phyloP scores from a whole-genome alignment of 2,329 filamentous ascomycete species.

The Teratosphaeria pseudoeucalypti region DNA sequence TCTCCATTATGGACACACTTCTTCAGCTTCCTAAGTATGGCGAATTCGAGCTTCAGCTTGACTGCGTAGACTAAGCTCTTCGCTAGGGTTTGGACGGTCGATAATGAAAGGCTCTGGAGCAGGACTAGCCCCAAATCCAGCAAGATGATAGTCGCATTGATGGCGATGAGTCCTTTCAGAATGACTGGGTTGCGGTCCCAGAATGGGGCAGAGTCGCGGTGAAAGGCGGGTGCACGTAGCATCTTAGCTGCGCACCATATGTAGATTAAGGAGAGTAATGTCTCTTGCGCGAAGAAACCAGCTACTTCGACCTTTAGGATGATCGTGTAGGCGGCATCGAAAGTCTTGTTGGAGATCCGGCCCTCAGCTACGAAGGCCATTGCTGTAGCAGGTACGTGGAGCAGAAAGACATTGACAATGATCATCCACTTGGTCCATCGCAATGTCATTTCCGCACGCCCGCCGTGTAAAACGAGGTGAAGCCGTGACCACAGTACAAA shows the following conservation, averaged over 20 bases:
- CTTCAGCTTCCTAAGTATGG: slow-evolving; percentile 14
- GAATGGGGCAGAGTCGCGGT: not conserved
- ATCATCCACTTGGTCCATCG: not conserved
- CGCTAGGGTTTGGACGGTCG: slow-evolving; percentile 23
- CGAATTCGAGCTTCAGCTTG: slow-evolving; percentile 13
- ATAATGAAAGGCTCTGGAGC: slow-evolving; percentile 19
- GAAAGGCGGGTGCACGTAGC: not conserved
- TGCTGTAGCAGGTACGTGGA: not conserved
- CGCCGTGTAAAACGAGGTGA: not conserved
- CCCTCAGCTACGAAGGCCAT: not conserved
- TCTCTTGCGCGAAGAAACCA: not conserved
- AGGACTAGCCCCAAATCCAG: slow-evolving; percentile 24
- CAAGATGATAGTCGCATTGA: slow-evolving; percentile 27
- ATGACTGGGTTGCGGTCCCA: not conserved
- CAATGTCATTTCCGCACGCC: not conserved
- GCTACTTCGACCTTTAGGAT: not conserved
- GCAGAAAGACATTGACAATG: not conserved
- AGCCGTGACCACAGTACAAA: not conserved
- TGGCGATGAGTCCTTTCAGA: slow-evolving; percentile 23
- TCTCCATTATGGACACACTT: not conserved
- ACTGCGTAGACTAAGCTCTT: slow-evolving; percentile 24
- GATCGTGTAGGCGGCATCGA: not conserved
- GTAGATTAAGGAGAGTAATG: not conserved
- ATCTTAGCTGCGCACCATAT: not conserved
- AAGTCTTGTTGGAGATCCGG: not conserved